Conservation (phyloP, 257 asterid genomes). For the Eustoma russellianum region DNA sequence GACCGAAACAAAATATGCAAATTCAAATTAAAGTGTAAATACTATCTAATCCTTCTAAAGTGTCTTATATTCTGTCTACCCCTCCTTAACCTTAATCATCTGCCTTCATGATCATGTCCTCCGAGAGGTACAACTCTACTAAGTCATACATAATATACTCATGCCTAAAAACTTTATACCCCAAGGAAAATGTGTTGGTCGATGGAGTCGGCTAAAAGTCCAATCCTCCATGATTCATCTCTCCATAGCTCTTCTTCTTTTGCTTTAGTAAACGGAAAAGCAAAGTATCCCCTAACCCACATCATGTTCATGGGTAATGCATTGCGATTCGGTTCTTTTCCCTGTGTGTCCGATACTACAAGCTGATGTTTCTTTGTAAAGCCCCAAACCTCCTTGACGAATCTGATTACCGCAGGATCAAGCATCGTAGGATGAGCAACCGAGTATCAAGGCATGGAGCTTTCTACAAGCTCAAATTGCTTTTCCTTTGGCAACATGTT, state of each 20-base stretch:
- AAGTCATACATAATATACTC: no score
- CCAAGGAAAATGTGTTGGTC: slow-evolving; percentile 49
- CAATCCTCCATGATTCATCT: slow-evolving; percentile 55
- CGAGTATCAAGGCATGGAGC: slow-evolving; percentile 79
- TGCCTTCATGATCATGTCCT: no score
- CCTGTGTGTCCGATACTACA: slow-evolving; percentile 78
- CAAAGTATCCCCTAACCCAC: slow-evolving; percentile 86
- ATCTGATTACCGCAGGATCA: slow-evolving; percentile 52
- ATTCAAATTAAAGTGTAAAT: no score
- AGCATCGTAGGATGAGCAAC: slow-evolving; percentile 56
- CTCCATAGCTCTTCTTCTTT: slow-evolving; percentile 66
- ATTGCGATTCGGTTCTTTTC: slow-evolving; percentile 49
- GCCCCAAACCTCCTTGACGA: slow-evolving; percentile 44
- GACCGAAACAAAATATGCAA: no score
- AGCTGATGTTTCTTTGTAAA: slow-evolving; percentile 66
- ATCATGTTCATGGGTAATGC: slow-evolving; percentile 87
- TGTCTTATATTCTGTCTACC: no score
- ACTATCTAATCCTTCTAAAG: no score
- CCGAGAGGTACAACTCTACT: no score
- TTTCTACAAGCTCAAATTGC: slow-evolving; percentile 34
- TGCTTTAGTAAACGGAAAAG: slow-evolving; percentile 64
- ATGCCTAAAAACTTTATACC: slow-evolving; percentile 37
- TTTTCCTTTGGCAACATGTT: slow-evolving; percentile 32
- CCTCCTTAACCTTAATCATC: no score
- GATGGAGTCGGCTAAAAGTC: slow-evolving; percentile 49